Conservation (phyloP, 106 monocot species). For the Vanilla planifolia region DNA sequence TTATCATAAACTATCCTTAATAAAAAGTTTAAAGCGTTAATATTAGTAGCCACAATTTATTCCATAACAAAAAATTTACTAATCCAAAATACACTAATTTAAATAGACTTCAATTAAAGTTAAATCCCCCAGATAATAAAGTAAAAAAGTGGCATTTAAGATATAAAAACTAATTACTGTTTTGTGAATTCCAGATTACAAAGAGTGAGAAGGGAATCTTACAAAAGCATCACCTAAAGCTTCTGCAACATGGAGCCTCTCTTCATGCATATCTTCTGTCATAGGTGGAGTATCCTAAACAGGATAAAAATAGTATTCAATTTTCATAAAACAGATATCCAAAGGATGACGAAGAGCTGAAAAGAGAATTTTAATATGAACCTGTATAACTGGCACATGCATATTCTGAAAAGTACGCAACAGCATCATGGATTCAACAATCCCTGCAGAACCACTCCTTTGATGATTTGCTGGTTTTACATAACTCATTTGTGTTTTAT, state of each 20-base stretch:
- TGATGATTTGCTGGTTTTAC: constrained; percentile 14
- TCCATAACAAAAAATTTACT: too few relatives aligned
- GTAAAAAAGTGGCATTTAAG: too few relatives aligned
- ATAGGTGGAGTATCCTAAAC: constrained; percentile 82
- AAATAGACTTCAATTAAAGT: too few relatives aligned
- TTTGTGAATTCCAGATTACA: background rate
- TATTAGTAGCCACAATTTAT: too few relatives aligned
- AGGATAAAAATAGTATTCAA: constrained; percentile 7
- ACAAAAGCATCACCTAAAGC: constrained; percentile 82
- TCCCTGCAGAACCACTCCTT: constrained; percentile 68
- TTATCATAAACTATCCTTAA: too few relatives aligned
- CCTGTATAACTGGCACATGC: constrained; percentile 94
- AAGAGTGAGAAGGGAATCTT: constrained; percentile 18
- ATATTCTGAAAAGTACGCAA: constrained; percentile 67
- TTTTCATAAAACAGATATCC: background rate
- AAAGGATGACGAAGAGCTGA: background rate
- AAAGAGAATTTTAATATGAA: constrained; percentile 11
- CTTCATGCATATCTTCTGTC: constrained; percentile 99
- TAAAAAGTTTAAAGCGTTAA: too few relatives aligned
- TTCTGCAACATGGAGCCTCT: constrained; percentile 80
- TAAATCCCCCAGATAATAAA: too few relatives aligned
- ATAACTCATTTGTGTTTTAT: constrained; percentile 12
- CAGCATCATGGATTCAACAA: constrained; percentile 74
- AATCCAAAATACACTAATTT: too few relatives aligned
- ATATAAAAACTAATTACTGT: background rate